These are phyloP conservation scores for Hymenoscyphus fructigenus DNA, from an alignment of 2,329 filamentous ascomycete species.

Conservation along the genomic window DNA sequence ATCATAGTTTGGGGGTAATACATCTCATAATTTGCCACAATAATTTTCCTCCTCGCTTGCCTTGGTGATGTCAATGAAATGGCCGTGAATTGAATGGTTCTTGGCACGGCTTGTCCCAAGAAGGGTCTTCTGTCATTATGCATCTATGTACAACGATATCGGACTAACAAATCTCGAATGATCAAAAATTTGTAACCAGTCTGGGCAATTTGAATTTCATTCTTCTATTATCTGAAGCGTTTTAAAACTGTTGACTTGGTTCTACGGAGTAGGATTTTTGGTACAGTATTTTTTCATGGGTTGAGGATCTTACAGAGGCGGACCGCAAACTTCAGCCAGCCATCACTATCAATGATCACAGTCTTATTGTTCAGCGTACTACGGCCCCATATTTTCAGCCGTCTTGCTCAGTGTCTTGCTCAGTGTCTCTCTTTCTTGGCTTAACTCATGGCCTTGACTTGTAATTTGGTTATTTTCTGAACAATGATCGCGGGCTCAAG, in stretches of 20 bases:
- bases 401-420: neutral
- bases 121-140: too few relatives aligned
- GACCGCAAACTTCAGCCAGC: neutral
- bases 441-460: neutral
- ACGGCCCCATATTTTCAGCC: neutral
- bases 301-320: too few relatives aligned
- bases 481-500: slow-evolving; percentile 24
- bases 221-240: too few relatives aligned
- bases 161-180: too few relatives aligned
- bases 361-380: neutral
- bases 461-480: neutral
- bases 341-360: neutral
- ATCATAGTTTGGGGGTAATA: slow-evolving; percentile 29
- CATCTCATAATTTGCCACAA: slow-evolving; percentile 12
- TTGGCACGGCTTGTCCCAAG: neutral
- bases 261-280: too few relatives aligned
- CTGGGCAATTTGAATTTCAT: too few relatives aligned
- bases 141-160: too few relatives aligned
- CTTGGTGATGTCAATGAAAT: neutral
- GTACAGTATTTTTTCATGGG: too few relatives aligned
- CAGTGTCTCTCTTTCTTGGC: neutral
- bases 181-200: too few relatives aligned
- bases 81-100: neutral
- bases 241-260: too few relatives aligned
- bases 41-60: neutral